Base-by-base conservation (phyloP, 805 yeast genomes). In the Blastobotrys mokoenaii region DNA sequence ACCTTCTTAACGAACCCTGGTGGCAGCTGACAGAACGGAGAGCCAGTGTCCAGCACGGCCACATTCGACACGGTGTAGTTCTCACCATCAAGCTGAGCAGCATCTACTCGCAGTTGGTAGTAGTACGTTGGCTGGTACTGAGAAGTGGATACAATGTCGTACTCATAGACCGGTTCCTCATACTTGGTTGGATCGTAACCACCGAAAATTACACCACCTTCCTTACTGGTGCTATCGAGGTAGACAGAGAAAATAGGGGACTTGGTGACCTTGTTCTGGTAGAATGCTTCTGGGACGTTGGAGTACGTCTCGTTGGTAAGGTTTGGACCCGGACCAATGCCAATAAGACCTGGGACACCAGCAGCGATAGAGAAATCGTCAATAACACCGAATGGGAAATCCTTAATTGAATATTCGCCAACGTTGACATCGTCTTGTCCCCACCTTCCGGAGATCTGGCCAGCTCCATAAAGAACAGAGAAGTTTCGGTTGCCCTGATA, bases 281-380 rank as follows among this genome's bases (percentile, higher is more conserved):
- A 78, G 67, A 86, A 62, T 46, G 74, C 73, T 40, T 69, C 56
- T 0, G 95, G 95, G 46, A 84, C 66, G 61, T 85, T 84, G 45
- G 73, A 68, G 63, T 85, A 85, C 43, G 50, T 43, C 12, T 56
- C 52, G 12, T 52, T 53, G 17, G 59, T 60, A 35, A 58, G 51
- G 61, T 87, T 94, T 7, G 78, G 82, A 6, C 64, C 58, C 16
- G 65, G 63, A 14, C 70, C 71, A 22, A 66, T 54, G 16, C 70
- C 70, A 38, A 65, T 51, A 12, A 66, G 51, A 45, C 95, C 95
- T 51, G 77, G 69, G 16, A 74, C 65, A 8, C 90, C 80, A 47
- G 79, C 77, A 3, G 85, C 71, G 35, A 61, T 45, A 30, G 17
- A 12, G 41, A 34, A 51, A 6, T 50, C 48, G 38, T 57, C 49